A percentile compares a stretch with the other conserved stretches of the same genome.
These are phyloP conservation scores for Colletotrichum navitas DNA, from an alignment of 2,329 filamentous ascomycete species.

Conservation along the genomic window DNA sequence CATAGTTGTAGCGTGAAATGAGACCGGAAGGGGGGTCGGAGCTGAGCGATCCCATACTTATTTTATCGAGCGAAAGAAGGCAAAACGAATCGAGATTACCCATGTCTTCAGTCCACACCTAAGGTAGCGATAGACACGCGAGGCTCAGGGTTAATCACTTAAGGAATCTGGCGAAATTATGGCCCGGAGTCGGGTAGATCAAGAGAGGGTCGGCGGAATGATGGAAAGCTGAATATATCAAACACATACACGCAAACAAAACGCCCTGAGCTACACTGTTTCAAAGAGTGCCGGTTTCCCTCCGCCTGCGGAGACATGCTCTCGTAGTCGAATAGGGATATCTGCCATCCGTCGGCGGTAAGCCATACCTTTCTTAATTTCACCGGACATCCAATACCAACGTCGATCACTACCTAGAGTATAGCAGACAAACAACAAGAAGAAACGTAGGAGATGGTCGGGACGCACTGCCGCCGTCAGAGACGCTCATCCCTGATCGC, in stretches of 20 bases:
- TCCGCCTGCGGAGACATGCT: background rate
- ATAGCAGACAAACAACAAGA: background rate
- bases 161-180: background rate
- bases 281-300: background rate
- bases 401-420: background rate
- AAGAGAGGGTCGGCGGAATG: background rate
- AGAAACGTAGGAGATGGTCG: background rate
- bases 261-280: background rate
- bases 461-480: background rate
- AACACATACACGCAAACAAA: background rate
- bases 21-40: background rate
- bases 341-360: background rate
- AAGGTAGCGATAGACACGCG: conserved; percentile 20
- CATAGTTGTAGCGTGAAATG: conserved; percentile 8
- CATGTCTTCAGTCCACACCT: background rate
- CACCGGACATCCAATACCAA: background rate
- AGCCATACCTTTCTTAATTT: background rate
- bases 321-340: background rate
- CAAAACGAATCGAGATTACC: conserved; percentile 11
- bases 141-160: conserved; percentile 10
- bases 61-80: conserved; percentile 14
- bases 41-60: background rate
- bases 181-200: conserved; percentile 4
- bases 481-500: background rate
- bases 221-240: conserved; percentile 26